Evolutionary conservation across 2,329 filamentous ascomycete species (phyloP), one percentile per base, ranked within the genome.

Genomic region (Cladosporium colombiae): DNA sequence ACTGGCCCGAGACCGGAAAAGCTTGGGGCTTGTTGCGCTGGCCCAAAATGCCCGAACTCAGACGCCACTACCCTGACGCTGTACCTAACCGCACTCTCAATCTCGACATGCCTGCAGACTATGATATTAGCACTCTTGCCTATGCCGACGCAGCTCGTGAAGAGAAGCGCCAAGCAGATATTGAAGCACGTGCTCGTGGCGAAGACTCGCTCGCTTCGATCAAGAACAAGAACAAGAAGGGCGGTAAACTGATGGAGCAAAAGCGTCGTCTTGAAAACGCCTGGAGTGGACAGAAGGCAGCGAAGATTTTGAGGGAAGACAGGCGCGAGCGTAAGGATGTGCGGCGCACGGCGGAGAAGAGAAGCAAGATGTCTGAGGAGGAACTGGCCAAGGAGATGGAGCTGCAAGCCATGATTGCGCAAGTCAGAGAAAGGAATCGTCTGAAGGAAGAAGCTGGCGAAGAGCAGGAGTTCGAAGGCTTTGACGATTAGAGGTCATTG

Each of bases 31-130:
- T 99, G 0, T 82, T 97, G 2, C 89, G 89, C 60, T 84, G 98
- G 69, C 95, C 95, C 4, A 92, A 91, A 75, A 99, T 99, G 95
- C 94, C 95, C 0, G 95, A 99, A 77, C 81, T 82, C 25, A 83
- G 81, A 70, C 78, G 77, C 18, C 80, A 80, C 72, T 78, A 80
- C 16, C 72, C 71, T 0, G 66, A 72, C 59, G 73, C 72, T 10
- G 67, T 68, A 7, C 77, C 78, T n/a, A 80, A 84, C 67, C 75
- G 79, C 23, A 76, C 71, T 5, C 72, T 81, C 1, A 79, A 80
- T 2, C 71, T 81, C 0, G 68, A 71, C 3, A 70, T 83, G 23
- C 66, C 72, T 4, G 35, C 10, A 16, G 66, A 68, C 11, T 70
- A 75, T 46, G 76, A 82, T 59, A 76, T 80, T n/a, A 72, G 79